These are phyloP conservation scores for Antitrichia curtipendula DNA, from an alignment of 225 moss, liverwort and hornwort genomes.

Conservation along the genomic window DNA sequence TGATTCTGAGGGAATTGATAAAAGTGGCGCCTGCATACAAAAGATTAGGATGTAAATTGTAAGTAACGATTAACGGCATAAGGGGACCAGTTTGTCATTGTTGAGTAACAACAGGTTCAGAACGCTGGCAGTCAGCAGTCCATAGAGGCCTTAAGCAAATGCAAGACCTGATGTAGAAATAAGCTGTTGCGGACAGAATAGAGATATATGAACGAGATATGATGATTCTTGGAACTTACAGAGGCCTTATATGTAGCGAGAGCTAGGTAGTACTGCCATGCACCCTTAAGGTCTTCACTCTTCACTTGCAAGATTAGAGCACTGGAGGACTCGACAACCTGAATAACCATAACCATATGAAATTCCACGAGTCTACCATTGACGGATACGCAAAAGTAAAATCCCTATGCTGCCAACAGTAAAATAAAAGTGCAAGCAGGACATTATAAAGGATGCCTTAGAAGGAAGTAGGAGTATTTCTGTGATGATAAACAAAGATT, in stretches of 20 bases:
- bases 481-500: not conserved
- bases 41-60: not conserved
- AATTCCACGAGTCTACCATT: not conserved
- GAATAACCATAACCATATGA: not conserved
- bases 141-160: not conserved
- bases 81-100: not conserved
- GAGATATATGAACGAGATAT: not conserved
- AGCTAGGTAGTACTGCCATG: constrained; percentile 76
- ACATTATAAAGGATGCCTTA: not conserved
- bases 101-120: not conserved
- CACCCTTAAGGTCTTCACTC: constrained; percentile 56
- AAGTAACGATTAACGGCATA: not conserved
- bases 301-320: constrained; percentile 75
- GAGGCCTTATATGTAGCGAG: constrained; percentile 81
- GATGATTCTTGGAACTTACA: constrained; percentile 32
- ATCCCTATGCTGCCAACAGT: not conserved
- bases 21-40: constrained; percentile 19
- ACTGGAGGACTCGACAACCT: constrained; percentile 89
- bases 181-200: not conserved
- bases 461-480: not conserved
- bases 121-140: not conserved
- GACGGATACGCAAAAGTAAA: not conserved
- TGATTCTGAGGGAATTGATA: constrained; percentile 32
- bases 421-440: not conserved
- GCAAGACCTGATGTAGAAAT: not conserved